Evolutionary conservation across 2,329 filamentous ascomycete genomes (phyloP).

Genomic region (Pleomassaria siparia): DNA sequence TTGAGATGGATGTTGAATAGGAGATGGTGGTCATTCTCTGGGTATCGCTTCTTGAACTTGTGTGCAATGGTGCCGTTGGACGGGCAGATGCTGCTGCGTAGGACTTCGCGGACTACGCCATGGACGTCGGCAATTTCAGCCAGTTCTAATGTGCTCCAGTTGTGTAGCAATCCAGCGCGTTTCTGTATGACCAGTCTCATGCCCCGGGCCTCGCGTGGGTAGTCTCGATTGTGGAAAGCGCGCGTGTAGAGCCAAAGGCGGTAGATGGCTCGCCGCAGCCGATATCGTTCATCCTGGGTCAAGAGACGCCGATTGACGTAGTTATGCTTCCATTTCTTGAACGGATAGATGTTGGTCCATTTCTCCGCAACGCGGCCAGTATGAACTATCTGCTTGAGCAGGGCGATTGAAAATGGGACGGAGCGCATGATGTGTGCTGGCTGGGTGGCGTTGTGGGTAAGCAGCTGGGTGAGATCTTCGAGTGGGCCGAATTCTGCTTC

Average conservation of each 20-base stretch:
- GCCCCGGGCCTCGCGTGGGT: constrained; percentile 54
- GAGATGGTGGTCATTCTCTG: constrained; percentile 51
- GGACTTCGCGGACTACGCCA: constrained; percentile 56
- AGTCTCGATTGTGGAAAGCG: constrained; percentile 58
- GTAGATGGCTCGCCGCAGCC: constrained; percentile 60
- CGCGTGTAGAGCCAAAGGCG: constrained; percentile 62
- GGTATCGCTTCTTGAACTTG: constrained; percentile 60
- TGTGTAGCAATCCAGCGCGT: constrained; percentile 59
- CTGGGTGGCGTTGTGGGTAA: constrained; percentile 63
- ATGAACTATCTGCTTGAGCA: constrained; percentile 58
- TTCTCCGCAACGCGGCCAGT: constrained; percentile 58
- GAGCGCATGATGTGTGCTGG: constrained; percentile 56
- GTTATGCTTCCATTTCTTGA: constrained; percentile 64
- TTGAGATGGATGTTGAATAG: constrained; percentile 58
- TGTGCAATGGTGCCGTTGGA: constrained; percentile 62
- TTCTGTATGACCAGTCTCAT: constrained; percentile 51
- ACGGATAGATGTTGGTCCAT: constrained; percentile 63
- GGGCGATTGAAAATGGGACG: constrained; percentile 56
- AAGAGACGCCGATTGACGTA: constrained; percentile 58
- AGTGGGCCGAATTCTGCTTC: constrained; percentile 61
- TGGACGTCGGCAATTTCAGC: constrained; percentile 63
- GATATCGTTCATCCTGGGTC: constrained; percentile 51
- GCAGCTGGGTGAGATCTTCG: constrained; percentile 59
- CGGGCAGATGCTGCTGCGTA: constrained; percentile 62
- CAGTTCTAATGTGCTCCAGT: constrained; percentile 58